Evolutionary conservation across 495 filamentous ascomycete genomes (phyloP), one percentile per base, ranked within the genome.

Genomic region (Rusavskia elegans): DNA sequence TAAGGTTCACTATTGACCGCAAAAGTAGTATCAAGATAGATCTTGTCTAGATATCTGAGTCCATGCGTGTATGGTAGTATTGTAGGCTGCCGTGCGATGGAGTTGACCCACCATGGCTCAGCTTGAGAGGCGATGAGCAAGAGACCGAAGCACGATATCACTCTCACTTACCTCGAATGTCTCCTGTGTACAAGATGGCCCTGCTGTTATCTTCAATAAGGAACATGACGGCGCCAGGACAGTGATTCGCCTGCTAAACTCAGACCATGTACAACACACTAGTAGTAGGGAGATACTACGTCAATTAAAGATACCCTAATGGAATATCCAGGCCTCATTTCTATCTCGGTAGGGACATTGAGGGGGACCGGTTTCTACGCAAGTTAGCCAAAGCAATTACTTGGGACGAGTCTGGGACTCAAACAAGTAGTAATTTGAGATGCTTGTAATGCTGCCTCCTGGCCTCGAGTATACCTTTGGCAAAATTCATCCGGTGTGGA

Each of bases 201-300:
- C 84, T 89, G 7, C 75, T 76, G 49, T 79, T 63, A 5, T 79
- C 80, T 62, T 96, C 85, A 39, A 96, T 82, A 7, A 96, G 79
- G 61, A 96, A 95, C 87, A 95, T 95, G 27, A 95, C 89, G 20
- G 89, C 81, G 3, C 90, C 90, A 19, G 81, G 70, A 61, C 90
- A 97, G 59, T 96, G 90, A 60, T 97, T 96, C 8, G 90, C 67
- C 66, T 68, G 17, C 3, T 37, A 23, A 50, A 29, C 17, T 53
- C 48, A 50, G 41, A 32, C 38, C 13, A 3, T 4, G 17, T 5
- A 25, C 17, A 8, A 14, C 42, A 5, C n/a, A 19, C n/a, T 21
- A 21, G 27, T 2, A 32, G 36, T 46, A 25, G 9, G 20, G 17
- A 40, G 29, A 37, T 56, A 53, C 25, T 41, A 68, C 89, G 70